Conservation (phyloP, 768 basidiomycete species). For the Cystofilobasidium macerans region DNA sequence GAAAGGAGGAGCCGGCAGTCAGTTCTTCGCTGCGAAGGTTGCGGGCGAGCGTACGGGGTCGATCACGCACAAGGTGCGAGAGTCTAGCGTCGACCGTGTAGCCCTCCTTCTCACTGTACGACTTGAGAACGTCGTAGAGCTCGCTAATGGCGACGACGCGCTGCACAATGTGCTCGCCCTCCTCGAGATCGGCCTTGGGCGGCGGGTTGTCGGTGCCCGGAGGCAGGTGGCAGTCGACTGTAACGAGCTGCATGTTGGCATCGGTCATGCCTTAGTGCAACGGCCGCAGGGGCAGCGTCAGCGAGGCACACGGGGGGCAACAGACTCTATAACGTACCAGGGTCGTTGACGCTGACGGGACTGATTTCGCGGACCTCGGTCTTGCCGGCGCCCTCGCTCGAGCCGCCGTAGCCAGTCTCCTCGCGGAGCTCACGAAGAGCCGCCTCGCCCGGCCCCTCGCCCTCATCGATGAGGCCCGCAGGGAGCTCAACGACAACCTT, state of each 20-base stretch:
- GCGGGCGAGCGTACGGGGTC: neutral
- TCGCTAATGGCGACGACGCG: neutral
- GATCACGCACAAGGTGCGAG: slow-evolving; percentile 12
- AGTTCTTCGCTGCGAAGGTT: too few species aligned
- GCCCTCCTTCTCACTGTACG: slow-evolving; percentile 8
- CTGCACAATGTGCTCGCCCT: slow-evolving; percentile 23
- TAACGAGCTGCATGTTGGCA: slow-evolving; percentile 26
- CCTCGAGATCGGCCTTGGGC: slow-evolving; percentile 21
- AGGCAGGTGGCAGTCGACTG: slow-evolving; percentile 17
- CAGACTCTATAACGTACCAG: neutral
- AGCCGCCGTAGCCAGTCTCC: slow-evolving; percentile 18
- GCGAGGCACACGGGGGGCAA: neutral
- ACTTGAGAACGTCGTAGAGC: slow-evolving; percentile 1
- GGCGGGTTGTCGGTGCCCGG: neutral
- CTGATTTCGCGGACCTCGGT: neutral
- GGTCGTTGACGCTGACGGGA: slow-evolving; percentile 9
- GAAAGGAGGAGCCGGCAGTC: neutral
- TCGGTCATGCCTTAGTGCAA: slow-evolving; percentile 18
- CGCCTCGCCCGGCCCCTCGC: slow-evolving; percentile 10
- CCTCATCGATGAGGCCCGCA: slow-evolving; percentile 15
- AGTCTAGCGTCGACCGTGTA: slow-evolving; percentile 20
- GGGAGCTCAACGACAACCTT: slow-evolving; percentile 18
- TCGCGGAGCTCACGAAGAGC: slow-evolving; percentile 16
- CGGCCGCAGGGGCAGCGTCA: neutral
- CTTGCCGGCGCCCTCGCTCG: neutral